Percentiles rank a stretch among this genome's conserved stretches.
These are phyloP conservation scores for Eragrostis nindensis DNA, from an alignment of 176 grass and related monocot genomes.

Conservation along the genomic window DNA sequence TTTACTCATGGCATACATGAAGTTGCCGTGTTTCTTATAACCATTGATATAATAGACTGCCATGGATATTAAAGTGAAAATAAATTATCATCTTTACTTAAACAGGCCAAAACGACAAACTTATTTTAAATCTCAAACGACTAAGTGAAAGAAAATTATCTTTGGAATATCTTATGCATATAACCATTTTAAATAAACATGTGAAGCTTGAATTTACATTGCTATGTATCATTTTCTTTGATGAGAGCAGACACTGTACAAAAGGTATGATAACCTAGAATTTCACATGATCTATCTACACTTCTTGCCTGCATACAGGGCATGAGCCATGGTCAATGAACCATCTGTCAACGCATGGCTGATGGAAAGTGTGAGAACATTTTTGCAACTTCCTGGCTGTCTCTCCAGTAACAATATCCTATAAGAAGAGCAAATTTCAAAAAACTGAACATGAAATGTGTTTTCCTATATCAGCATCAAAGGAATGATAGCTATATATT, in stretches of 20 bases:
- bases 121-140: background rate
- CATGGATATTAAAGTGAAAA: background rate
- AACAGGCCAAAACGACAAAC: background rate
- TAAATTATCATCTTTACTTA: background rate
- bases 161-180: slow-evolving; percentile 2
- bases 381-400: slow-evolving; percentile 57
- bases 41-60: too few relatives aligned
- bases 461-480: background rate
- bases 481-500: background rate
- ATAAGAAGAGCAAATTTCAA: slow-evolving; percentile 37
- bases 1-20: too few relatives aligned
- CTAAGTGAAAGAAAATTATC: background rate
- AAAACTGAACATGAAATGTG: background rate
- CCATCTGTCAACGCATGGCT: slow-evolving; percentile 84
- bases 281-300: slow-evolving; percentile 39
- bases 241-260: background rate
- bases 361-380: slow-evolving; percentile 79
- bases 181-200: slow-evolving; percentile 8
- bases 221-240: slow-evolving; percentile 8
- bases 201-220: slow-evolving; percentile 24
- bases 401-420: slow-evolving; percentile 67
- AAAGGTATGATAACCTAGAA: background rate
- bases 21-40: too few relatives aligned
- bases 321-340: slow-evolving; percentile 68
- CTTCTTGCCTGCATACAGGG: slow-evolving; percentile 76